Evolutionary conservation across 129 eudicot species (phyloP), one percentile per base, ranked within the genome.

Genomic region (Escallonia rubra): DNA sequence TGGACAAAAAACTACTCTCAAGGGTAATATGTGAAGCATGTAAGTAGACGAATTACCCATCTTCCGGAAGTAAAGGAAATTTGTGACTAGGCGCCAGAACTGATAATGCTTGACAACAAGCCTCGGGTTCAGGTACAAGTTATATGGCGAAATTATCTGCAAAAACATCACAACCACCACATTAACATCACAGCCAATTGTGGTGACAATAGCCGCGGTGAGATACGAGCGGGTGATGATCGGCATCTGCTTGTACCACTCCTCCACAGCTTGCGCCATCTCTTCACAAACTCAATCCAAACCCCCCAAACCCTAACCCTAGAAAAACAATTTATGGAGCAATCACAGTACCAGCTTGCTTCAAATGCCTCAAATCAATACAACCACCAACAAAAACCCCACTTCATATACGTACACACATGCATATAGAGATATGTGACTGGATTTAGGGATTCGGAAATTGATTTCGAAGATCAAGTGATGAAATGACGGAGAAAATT

Each of bases 161-260:
- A 86, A 53, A 38, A 60, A 42, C 43, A 70, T 43, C 6, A 52
- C 5, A 48, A 64, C 5, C 10, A 46, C 8, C 6, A 46, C 50
- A 1, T 46, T 23, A 23, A 23, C 34, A 23, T 23, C 34, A 23
- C 98, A 92, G 50, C 91, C 98, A 72, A 92, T 82, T 43, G 96
- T 88, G 67, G 91, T 92, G 59, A 86, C 83, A 61, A 92, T 71
- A 6, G 95, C 96, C 50, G 96, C 96, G 7, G 98, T 92, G 76
- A 92, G 91, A 76, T 89, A 90, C 10, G 98, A 86, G 0, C 98
- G 87, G 54, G 98, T 92, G 56, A 92, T 92, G 16, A 92, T 85
- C 1, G 98, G 98, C 98, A 92, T 92, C 95, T 92, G 98, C 63
- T 82, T 92, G 77, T 92, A 92, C 98, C 98, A 92, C 80, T 88